Evolutionary conservation across 1,284 basidiomycete genomes (phyloP), one percentile per base, ranked within the genome.

Genomic region (Moesziomyces sp.): DNA sequence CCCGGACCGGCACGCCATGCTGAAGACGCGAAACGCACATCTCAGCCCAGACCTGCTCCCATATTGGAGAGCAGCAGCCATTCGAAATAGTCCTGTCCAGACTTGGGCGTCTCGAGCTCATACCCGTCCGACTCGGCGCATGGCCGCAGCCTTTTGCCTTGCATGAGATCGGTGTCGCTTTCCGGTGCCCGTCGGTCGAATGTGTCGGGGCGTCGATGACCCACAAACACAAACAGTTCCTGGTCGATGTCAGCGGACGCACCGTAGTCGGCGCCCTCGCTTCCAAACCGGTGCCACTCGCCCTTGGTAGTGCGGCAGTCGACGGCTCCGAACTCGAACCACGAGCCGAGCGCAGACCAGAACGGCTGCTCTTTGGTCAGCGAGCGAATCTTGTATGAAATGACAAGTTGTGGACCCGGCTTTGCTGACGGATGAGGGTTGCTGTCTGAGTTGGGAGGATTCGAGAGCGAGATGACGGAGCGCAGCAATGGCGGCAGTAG

Each of bases 341-440:
- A 94, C 1, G 91, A 84, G 18, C 92, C 92, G 71, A 94, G 91
- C 0, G 90, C 90, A 13, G 87, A 86, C 92, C 92, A 94, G 83
- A 94, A 94, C 0, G 90, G 86, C 1, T 89, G 87, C 80, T 94
- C 93, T 77, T 92, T 93, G 2, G 87, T 72, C 43, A 93, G 86
- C 65, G 91, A 92, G 38, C 92, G 90, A 45, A 92, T 86, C 84
- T 90, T 92, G 87, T 93, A 87, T 0, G 87, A 73, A 19, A 84
- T 74, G 35, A 83, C 60, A 23, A 84, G 76, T 46, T 77, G 61
- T 5, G 73, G 75, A 5, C 59, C 62, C 9, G 42, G 5, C 3
- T 16, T 18, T 19, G 21, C 13, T 4, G 21, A 43, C 2, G 30
- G 6, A 9, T 18, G n/a, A n/a, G n/a, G 11, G 6, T 11, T 52